Evolutionary conservation across 768 basidiomycete genomes (phyloP).

Genomic region (Suillus luteus): DNA sequence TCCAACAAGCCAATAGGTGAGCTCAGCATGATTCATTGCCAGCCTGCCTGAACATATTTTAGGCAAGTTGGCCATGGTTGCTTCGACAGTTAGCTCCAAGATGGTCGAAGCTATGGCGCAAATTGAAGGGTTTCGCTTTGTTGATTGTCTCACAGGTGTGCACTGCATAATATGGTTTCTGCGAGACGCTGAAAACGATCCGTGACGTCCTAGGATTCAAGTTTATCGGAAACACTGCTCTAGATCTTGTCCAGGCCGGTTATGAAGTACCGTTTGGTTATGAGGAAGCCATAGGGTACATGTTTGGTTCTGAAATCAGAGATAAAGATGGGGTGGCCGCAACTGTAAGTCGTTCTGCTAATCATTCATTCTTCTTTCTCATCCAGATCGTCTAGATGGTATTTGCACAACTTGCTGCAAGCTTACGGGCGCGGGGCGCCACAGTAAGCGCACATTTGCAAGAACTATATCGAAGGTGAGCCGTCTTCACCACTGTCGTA

Average conservation of each 20-base stretch:
- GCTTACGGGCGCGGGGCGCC: constrained; percentile 51
- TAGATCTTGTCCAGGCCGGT: constrained; percentile 63
- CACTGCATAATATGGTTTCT: not conserved
- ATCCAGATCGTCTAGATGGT: constrained; percentile 44
- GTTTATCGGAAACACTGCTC: constrained; percentile 83
- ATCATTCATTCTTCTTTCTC: not conserved
- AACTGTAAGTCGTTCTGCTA: constrained; percentile 47
- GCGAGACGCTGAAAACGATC: not conserved
- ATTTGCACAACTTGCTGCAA: constrained; percentile 68
- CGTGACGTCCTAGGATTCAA: constrained; percentile 66
- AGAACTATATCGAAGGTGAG: constrained; percentile 61
- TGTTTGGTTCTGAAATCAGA: constrained; percentile 77
- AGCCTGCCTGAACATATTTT: constrained; percentile 43
- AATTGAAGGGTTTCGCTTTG: constrained; percentile 78
- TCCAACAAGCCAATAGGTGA: constrained; percentile 48
- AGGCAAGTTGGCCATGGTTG: constrained; percentile 79
- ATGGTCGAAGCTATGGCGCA: constrained; percentile 81
- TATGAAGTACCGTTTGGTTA: constrained; percentile 82
- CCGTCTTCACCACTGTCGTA: constrained; percentile 5
- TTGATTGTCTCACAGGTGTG: constrained; percentile 81
- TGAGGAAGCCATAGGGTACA: constrained; percentile 91
- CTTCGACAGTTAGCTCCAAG: constrained; percentile 89
- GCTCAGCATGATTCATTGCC: constrained; percentile 39
- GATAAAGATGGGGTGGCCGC: constrained; percentile 91
- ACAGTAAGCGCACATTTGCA: constrained; percentile 59